These are phyloP conservation scores for Colletotrichum euphorbiae DNA, from an alignment of 2,329 filamentous ascomycete species.

Conservation along the genomic window DNA sequence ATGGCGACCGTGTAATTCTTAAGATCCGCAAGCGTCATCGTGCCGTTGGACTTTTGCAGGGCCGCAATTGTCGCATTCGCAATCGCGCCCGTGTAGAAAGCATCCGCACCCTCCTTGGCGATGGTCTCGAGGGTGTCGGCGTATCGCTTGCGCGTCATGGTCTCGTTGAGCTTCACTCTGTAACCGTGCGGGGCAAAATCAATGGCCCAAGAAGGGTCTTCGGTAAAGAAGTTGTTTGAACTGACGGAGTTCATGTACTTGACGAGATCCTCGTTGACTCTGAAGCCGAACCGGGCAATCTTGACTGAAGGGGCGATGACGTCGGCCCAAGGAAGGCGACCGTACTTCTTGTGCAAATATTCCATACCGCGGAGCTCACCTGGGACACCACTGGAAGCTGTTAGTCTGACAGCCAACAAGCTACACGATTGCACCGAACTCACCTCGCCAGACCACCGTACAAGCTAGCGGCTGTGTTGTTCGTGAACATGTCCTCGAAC, in stretches of 20 bases:
- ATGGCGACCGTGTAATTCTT: conserved; percentile 77
- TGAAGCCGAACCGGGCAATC: conserved; percentile 79
- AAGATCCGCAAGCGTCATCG: conserved; percentile 80
- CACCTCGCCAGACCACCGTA: conserved; percentile 79
- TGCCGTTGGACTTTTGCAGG: conserved; percentile 73
- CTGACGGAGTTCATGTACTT: conserved; percentile 70
- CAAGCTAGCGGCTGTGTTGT: conserved; percentile 72
- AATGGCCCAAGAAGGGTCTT: conserved; percentile 80
- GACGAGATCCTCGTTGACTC: conserved; percentile 76
- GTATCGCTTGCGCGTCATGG: conserved; percentile 79
- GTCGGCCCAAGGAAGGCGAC: conserved; percentile 71
- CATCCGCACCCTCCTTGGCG: conserved; percentile 72
- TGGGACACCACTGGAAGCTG: conserved; percentile 66
- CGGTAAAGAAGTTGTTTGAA: conserved; percentile 71
- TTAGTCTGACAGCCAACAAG: conserved; percentile 29
- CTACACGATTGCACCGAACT: conserved; percentile 48
- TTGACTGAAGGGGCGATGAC: conserved; percentile 78
- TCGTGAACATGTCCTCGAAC: conserved; percentile 83
- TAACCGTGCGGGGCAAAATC: conserved; percentile 86
- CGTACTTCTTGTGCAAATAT: conserved; percentile 77
- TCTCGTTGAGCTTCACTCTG: conserved; percentile 75
- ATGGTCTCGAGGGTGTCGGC: conserved; percentile 79
- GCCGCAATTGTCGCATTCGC: conserved; percentile 77
- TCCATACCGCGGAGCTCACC: conserved; percentile 80
- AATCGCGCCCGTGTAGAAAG: conserved; percentile 77